A percentile compares a stretch with the other conserved stretches of the same genome.
Evolutionary conservation across 2,329 filamentous ascomycete species (phyloP).

Genomic region (Akanthomyces muscarius): DNA sequence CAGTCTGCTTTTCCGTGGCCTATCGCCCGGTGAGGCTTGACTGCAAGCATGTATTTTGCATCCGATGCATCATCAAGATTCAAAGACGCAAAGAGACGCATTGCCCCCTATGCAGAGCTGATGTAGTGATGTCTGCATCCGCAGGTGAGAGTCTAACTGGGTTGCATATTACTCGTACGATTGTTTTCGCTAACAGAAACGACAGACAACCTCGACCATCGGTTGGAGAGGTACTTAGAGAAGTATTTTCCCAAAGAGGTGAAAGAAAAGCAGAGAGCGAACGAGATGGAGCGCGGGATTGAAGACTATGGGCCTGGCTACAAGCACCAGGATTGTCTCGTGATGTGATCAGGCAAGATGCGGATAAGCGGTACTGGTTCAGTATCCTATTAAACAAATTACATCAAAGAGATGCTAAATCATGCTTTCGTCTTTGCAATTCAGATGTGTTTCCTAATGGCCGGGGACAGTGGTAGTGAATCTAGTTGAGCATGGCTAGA

Average conservation of each 20-base stretch:
- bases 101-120: constrained; percentile 73
- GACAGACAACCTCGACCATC: constrained; percentile 63
- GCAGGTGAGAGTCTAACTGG: constrained; percentile 42
- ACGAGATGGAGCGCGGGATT: constrained; percentile 70
- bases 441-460: not conserved
- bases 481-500: not conserved
- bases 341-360: constrained; percentile 48
- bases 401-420: not conserved
- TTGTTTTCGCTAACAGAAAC: constrained; percentile 6
- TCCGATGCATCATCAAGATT: constrained; percentile 76
- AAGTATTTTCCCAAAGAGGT: constrained; percentile 72
- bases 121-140: constrained; percentile 67
- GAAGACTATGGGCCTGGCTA: constrained; percentile 68
- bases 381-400: not conserved
- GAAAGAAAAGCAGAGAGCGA: constrained; percentile 63
- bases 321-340: constrained; percentile 51
- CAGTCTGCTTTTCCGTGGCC: constrained; percentile 74
- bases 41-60: constrained; percentile 78
- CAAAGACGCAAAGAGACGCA: constrained; percentile 63
- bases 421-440: not conserved
- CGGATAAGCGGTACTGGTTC: not conserved
- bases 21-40: constrained; percentile 75
- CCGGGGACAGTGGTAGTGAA: not conserved
- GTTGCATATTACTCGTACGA: constrained; percentile 21
- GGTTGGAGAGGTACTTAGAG: constrained; percentile 65